Percentiles rank a stretch among this genome's conserved stretches.
phyloP scores from a whole-genome alignment of 805 yeast species.

The Saccharomyces kudriavzevii region DNA sequence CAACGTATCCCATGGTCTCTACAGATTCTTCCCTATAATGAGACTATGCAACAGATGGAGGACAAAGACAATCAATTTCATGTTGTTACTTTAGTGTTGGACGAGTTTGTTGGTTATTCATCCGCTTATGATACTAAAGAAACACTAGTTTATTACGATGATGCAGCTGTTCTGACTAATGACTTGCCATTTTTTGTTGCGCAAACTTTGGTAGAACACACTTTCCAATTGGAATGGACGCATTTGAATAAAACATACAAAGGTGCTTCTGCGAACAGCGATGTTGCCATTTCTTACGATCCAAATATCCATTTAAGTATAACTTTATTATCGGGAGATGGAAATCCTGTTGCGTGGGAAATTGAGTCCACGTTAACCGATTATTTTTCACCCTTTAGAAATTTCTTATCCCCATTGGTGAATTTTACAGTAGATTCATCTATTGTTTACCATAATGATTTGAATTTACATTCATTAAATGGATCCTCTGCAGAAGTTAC shows the following conservation, averaged over 20 bases:
- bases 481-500: slow-evolving; percentile 29
- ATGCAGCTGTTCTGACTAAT: slow-evolving; percentile 42
- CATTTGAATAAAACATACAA: slow-evolving; percentile 15
- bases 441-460: slow-evolving; percentile 50
- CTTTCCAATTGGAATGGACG: slow-evolving; percentile 37
- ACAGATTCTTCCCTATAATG: slow-evolving; percentile 21
- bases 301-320: slow-evolving; percentile 70
- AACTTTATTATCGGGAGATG: slow-evolving; percentile 65
- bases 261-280: slow-evolving; percentile 9
- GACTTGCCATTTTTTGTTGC: slow-evolving; percentile 57
- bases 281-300: slow-evolving; percentile 33
- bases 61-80: slow-evolving; percentile 22
- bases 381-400: slow-evolving; percentile 49
- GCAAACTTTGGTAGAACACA: slow-evolving; percentile 41
- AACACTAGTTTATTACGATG: slow-evolving; percentile 29
- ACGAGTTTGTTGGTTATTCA: slow-evolving; percentile 38
- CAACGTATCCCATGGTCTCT: slow-evolving; percentile 32
- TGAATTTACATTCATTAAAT: slow-evolving; percentile 26
- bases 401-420: slow-evolving; percentile 45
- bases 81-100: slow-evolving; percentile 33
- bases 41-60: slow-evolving; percentile 8
- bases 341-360: slow-evolving; percentile 65
- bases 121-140: slow-evolving; percentile 35
- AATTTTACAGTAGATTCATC: slow-evolving; percentile 75
- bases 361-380: slow-evolving; percentile 45